Conservation (phyloP, 2,329 filamentous ascomycete species). For the Coniella vitis region DNA sequence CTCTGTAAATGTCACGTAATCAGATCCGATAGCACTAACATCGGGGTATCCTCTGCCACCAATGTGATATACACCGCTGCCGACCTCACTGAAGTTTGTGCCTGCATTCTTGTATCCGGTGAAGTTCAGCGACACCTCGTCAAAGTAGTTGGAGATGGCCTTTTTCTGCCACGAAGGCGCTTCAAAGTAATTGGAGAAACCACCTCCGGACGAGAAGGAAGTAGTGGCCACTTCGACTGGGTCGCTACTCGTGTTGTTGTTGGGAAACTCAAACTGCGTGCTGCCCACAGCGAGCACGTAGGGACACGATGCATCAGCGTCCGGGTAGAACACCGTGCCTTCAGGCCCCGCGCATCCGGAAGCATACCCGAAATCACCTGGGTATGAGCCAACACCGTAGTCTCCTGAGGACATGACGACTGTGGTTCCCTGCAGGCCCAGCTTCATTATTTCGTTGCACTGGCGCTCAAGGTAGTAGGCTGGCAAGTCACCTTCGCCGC, state of each 20-base stretch:
- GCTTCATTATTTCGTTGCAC: slow-evolving; percentile 39
- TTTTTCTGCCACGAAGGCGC: slow-evolving; percentile 24
- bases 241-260: slow-evolving; percentile 4
- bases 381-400: slow-evolving; percentile 29
- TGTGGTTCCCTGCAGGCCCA: slow-evolving; percentile 35
- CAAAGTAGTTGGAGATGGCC: slow-evolving; percentile 23
- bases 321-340: slow-evolving; percentile 34
- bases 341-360: slow-evolving; percentile 30
- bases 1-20: slow-evolving; percentile 27
- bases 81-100: slow-evolving; percentile 28
- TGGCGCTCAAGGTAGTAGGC: slow-evolving; percentile 37
- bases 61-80: slow-evolving; percentile 33
- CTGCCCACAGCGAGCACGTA: slow-evolving; percentile 40
- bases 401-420: slow-evolving; percentile 36
- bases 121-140: slow-evolving; percentile 21
- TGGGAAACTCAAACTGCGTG: slow-evolving; percentile 19
- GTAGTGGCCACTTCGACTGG: slow-evolving; percentile 19
- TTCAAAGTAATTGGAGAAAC: slow-evolving; percentile 29
- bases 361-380: slow-evolving; percentile 20
- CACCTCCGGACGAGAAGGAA: slow-evolving; percentile 25
- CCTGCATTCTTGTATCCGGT: slow-evolving; percentile 28
- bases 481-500: slow-evolving; percentile 39
- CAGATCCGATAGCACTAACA: slow-evolving; percentile 36
- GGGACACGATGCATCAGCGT: slow-evolving; percentile 39
- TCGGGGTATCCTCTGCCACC: slow-evolving; percentile 43